These are phyloP conservation scores for Graphium sp. DNA, from an alignment of 2,329 filamentous ascomycete genomes.

Conservation along the genomic window DNA sequence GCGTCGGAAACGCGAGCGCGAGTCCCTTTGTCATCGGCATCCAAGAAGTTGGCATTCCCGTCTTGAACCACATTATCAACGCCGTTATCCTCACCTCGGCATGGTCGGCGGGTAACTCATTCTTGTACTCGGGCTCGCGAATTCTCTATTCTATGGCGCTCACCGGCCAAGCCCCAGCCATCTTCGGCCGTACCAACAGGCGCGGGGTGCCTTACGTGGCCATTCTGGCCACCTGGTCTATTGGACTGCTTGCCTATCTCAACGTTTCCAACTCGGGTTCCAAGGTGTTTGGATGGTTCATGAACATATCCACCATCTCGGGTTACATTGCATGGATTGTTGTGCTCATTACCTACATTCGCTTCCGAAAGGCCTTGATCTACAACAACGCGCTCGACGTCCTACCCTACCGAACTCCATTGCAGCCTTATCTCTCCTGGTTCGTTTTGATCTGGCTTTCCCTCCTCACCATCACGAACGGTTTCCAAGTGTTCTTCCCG, in stretches of 20 bases:
- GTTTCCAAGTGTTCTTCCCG: slow-evolving; percentile 59
- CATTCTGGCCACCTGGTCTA: slow-evolving; percentile 34
- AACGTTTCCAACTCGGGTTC: slow-evolving; percentile 46
- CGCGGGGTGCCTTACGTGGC: slow-evolving; percentile 42
- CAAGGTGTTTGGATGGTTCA: slow-evolving; percentile 54
- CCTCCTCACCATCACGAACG: slow-evolving; percentile 55
- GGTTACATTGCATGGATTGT: slow-evolving; percentile 45
- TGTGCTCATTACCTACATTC: slow-evolving; percentile 39
- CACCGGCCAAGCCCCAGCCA: slow-evolving; percentile 45
- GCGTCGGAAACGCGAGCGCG: slow-evolving; percentile 39
- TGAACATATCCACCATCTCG: slow-evolving; percentile 49
- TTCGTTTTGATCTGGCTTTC: slow-evolving; percentile 37
- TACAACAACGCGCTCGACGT: slow-evolving; percentile 29
- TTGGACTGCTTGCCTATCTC: slow-evolving; percentile 54
- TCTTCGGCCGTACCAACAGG: slow-evolving; percentile 43
- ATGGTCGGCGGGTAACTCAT: slow-evolving; percentile 43
- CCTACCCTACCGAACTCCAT: slow-evolving; percentile 32
- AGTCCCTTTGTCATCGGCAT: slow-evolving; percentile 54
- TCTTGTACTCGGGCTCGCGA: slow-evolving; percentile 50
- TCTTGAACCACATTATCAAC: slow-evolving; percentile 51
- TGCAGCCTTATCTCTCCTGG: slow-evolving; percentile 49
- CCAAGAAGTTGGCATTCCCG: slow-evolving; percentile 43
- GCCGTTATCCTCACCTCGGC: slow-evolving; percentile 50
- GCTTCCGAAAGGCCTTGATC: slow-evolving; percentile 39
- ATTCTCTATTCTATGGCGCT: slow-evolving; percentile 54